Conservation (phyloP, 2,329 filamentous ascomycete genomes). For the Bimuria novae-zelandiae region DNA sequence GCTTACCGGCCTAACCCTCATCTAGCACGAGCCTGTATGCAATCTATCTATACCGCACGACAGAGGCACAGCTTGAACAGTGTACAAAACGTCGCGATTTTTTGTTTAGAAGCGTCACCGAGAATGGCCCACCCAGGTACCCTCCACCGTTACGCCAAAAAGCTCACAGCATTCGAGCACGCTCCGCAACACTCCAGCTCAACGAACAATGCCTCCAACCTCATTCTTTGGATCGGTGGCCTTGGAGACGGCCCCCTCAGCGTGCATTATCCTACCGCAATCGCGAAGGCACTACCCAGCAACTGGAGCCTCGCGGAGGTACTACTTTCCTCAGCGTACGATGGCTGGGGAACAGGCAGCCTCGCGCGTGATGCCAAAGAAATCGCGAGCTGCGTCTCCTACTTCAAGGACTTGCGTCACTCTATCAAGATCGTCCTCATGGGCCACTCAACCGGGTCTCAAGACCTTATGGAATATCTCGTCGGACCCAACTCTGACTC, state of each 20-base stretch:
- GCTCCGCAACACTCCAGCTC: constrained; percentile 25
- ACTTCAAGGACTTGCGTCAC: constrained; percentile 51
- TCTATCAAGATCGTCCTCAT: constrained; percentile 65
- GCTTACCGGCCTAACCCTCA: neutral
- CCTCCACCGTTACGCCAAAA: constrained; percentile 49
- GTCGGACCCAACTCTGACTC: constrained; percentile 42
- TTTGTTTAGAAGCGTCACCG: no score
- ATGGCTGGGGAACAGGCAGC: constrained; percentile 59
- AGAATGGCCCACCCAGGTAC: constrained; percentile 44
- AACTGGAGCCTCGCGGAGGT: constrained; percentile 60
- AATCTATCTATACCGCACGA: no score
- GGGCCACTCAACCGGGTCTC: constrained; percentile 71
- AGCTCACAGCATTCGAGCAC: constrained; percentile 54
- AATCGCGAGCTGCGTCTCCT: constrained; percentile 56
- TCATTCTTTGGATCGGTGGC: constrained; percentile 71
- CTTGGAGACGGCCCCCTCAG: constrained; percentile 72
- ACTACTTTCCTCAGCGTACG: constrained; percentile 58
- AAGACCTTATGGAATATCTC: constrained; percentile 70
- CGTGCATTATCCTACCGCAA: constrained; percentile 59
- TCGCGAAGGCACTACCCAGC: constrained; percentile 55
- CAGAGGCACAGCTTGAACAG: no score
- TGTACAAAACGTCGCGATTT: neutral
- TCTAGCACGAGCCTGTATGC: no score
- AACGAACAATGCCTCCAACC: constrained; percentile 50
- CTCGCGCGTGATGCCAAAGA: constrained; percentile 61